Conservation (phyloP, 1,284 basidiomycete species). For the Puccinia horiana region DNA sequence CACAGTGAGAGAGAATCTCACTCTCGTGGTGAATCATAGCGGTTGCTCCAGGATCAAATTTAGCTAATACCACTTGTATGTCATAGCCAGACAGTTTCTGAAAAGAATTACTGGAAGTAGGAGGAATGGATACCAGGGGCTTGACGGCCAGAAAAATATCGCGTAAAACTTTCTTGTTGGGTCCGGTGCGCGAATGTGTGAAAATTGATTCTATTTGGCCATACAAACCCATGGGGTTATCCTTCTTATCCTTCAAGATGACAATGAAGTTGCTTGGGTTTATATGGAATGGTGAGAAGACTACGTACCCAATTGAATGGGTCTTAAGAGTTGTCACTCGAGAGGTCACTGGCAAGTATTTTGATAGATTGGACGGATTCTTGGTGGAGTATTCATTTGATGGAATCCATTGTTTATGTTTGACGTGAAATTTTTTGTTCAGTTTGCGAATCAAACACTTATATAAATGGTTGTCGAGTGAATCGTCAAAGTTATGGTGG, state of each 20-base stretch:
- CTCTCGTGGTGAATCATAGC: background rate
- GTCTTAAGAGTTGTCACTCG: background rate
- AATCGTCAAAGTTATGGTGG: background rate
- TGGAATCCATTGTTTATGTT: background rate
- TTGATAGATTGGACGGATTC: background rate
- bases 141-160: constrained; percentile 59
- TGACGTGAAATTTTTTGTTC: background rate
- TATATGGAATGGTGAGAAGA: background rate
- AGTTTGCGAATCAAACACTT: background rate
- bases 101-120: background rate
- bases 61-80: background rate
- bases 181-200: background rate
- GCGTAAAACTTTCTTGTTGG: background rate
- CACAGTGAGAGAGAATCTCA: constrained; percentile 15
- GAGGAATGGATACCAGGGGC: constrained; percentile 94
- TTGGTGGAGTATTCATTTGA: background rate
- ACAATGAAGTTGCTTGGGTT: background rate
- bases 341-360: background rate
- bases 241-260: background rate
- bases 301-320: background rate
- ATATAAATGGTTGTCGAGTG: background rate
- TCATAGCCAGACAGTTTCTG: background rate
- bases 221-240: background rate
- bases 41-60: background rate
- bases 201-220: background rate